Evolutionary conservation across 257 asterid genomes (phyloP), one percentile per base, ranked within the genome.

Genomic region (Solanum corneliomulleri): DNA sequence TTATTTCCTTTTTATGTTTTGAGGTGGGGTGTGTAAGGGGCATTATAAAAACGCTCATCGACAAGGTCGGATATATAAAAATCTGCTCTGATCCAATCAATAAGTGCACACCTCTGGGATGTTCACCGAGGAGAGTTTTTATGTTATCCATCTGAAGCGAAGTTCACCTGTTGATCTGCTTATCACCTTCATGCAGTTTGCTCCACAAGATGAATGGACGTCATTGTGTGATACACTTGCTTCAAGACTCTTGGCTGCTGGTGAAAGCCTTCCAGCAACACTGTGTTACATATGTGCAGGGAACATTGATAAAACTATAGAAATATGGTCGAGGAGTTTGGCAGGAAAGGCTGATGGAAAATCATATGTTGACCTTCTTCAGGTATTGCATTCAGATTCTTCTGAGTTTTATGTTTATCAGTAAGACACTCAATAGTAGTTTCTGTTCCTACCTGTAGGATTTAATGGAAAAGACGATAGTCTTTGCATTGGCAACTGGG

Each of bases 391-490:
- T 75, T 86, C 77, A 21, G 70, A 84, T 62, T 74, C 88, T 35
- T 27, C 69, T 76, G 49, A 21, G 85, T 16, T 71, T 87, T 25
- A 8, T 87, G 21, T 88, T 69, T 31, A 80, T 82, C 6, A 39
- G 77, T 83, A 62, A 89, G 70, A 47, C 44, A 56, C 77, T 88
- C 58, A 71, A 91, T 77, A 86, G 85, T 66, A 41, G 75, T 20
- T 86, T 56, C 77, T 35, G 74, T 87, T 88, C 56, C 76, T 21
- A 86, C 89, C 47, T 86, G 37, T 49, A 97, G 99, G 99, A 95
- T 93, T 91, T 97, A 88, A 97, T 97, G 99, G 99, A 97, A 91
- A 97, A 97, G 93, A 97, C 98, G 9, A 92, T 95, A 21, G 94
- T 97, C 91, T 91, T 97, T 89, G 99, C 97, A 90, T 92, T 95